Conservation (phyloP, 495 filamentous ascomycete genomes). For the Podospora pseudocomata region DNA sequence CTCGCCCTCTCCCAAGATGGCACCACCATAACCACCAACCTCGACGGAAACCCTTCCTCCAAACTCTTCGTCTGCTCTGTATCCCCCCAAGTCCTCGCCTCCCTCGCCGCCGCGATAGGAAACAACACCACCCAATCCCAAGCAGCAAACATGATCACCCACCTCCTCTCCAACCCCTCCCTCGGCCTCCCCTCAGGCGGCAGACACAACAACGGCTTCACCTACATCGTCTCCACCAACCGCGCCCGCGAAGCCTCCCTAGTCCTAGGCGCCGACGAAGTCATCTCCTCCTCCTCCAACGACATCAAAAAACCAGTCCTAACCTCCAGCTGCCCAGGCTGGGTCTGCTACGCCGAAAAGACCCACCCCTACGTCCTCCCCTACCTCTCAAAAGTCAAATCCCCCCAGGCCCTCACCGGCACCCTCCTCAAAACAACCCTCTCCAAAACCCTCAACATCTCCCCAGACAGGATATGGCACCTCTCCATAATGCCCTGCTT, state of each 20-base stretch:
- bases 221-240: constrained; percentile 86
- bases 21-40: constrained; percentile 28
- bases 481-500: constrained; percentile 97
- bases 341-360: constrained; percentile 98
- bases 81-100: constrained; percentile 83
- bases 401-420: constrained; percentile 86
- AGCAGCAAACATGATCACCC: constrained; percentile 76
- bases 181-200: constrained; percentile 65
- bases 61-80: constrained; percentile 87
- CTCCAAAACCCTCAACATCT: constrained; percentile 62
- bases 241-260: constrained; percentile 70
- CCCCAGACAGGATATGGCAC: constrained; percentile 85
- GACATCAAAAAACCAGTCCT: constrained; percentile 63
- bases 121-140: constrained; percentile 67
- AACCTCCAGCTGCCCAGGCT: constrained; percentile 89
- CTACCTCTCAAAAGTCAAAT: constrained; percentile 87
- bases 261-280: constrained; percentile 77
- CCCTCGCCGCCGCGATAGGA: constrained; percentile 77
- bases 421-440: constrained; percentile 84
- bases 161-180: constrained; percentile 67
- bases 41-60: constrained; percentile 42
- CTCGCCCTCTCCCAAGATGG: constrained; percentile 35
- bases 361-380: constrained; percentile 90
- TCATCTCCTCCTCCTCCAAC: constrained; percentile 31
- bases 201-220: constrained; percentile 69